Conservation (phyloP, 2,329 filamentous ascomycete species). For the Ascochyta koolunga region DNA sequence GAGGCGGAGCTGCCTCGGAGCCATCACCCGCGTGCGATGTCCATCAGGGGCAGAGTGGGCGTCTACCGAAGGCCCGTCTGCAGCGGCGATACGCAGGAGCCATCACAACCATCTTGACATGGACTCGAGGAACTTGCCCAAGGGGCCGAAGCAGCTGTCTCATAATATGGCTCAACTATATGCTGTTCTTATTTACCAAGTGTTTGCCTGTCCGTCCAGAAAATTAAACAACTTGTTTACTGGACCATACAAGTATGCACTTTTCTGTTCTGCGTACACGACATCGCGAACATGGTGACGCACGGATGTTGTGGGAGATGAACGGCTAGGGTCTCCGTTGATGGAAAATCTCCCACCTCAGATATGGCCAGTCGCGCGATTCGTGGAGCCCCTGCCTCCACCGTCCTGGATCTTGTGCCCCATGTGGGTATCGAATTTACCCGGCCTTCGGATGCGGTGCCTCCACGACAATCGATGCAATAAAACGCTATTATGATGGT, state of each 20-base stretch:
- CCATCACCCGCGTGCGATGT: constrained; percentile 14
- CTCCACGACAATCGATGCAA: neutral
- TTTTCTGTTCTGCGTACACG: constrained; percentile 5
- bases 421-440: constrained; percentile 32
- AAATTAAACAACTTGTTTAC: neutral
- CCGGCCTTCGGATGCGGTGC: constrained; percentile 25
- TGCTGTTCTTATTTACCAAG: constrained; percentile 24
- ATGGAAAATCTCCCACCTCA: constrained; percentile 39
- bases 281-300: constrained; percentile 8
- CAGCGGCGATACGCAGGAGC: constrained; percentile 12
- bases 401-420: constrained; percentile 33
- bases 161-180: constrained; percentile 16
- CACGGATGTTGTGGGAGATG: constrained; percentile 23
- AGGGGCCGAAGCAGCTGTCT: constrained; percentile 10
- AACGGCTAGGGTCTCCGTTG: constrained; percentile 34
- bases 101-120: constrained; percentile 3
- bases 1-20: constrained; percentile 11
- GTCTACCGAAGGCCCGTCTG: constrained; percentile 27
- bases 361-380: constrained; percentile 33
- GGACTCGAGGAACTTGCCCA: constrained; percentile 3
- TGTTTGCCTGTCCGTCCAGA: constrained; percentile 18
- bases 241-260: neutral
- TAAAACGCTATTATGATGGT: neutral
- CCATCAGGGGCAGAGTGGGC: constrained; percentile 23
- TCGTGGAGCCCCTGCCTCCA: constrained; percentile 34